Evolutionary conservation across 2,329 filamentous ascomycete genomes (phyloP).

Genomic region (Elsinoe batatas): DNA sequence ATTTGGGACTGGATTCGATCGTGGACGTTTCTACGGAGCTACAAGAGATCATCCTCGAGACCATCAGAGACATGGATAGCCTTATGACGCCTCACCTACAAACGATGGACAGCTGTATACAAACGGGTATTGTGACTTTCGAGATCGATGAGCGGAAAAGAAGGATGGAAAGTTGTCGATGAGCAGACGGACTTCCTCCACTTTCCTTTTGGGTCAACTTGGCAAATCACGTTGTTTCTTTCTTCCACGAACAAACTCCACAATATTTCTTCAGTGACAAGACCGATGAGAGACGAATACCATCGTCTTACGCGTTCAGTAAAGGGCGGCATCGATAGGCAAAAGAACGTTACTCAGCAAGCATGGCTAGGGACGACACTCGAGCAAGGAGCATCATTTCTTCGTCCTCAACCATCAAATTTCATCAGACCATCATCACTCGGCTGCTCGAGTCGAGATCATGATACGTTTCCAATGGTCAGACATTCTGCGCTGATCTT

Average conservation of each 20-base stretch:
- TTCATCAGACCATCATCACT: not conserved
- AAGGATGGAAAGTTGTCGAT: not conserved
- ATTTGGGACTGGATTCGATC: not conserved
- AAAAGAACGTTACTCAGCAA: not conserved
- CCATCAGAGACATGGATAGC: not conserved
- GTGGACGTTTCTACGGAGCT: not conserved
- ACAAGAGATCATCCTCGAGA: not conserved
- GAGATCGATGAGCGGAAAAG: not conserved
- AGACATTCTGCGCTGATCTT: conserved; percentile 4
- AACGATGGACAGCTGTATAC: not conserved
- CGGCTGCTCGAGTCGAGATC: not conserved
- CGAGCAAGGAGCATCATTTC: not conserved
- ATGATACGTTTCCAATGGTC: not conserved
- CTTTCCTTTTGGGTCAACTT: too few relatives aligned
- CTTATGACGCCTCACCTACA: not conserved
- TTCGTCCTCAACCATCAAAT: not conserved
- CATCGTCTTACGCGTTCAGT: not conserved
- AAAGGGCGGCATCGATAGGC: too few relatives aligned
- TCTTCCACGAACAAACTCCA: not conserved
- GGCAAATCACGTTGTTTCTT: not conserved
- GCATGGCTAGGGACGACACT: not conserved
- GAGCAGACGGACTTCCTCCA: not conserved
- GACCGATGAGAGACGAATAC: not conserved
- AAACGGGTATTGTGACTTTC: not conserved
- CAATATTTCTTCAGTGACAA: too few relatives aligned